A percentile compares a stretch with the other conserved stretches of the same genome.
These are phyloP conservation scores for Solanum infundibuliforme DNA, from an alignment of 257 asterid genomes.

Conservation along the genomic window DNA sequence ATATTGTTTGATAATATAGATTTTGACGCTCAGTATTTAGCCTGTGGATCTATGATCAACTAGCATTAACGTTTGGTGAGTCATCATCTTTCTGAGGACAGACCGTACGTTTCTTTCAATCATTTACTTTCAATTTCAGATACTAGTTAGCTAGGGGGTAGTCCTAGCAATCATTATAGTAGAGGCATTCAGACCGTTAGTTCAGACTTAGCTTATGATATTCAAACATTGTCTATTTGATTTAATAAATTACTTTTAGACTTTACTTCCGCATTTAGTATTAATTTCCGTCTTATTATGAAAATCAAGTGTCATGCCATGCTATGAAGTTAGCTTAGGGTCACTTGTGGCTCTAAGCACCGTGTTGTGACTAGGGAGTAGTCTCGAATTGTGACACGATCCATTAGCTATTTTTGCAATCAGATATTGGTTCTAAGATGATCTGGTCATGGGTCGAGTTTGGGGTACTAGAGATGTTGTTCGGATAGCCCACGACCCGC, in stretches of 20 bases:
- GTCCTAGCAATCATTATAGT: not conserved
- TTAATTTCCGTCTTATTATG: not conserved
- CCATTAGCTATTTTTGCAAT: not conserved
- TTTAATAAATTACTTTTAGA: not conserved
- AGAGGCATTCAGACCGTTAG: not conserved
- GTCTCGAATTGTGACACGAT: not conserved
- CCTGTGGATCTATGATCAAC: not conserved
- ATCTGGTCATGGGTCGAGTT: not conserved
- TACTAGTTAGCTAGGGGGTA: not conserved
- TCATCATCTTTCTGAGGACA: not conserved
- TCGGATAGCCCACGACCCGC: not conserved
- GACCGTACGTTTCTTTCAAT: no score
- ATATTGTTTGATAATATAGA: not conserved
- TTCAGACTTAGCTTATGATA: not conserved
- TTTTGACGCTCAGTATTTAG: no score
- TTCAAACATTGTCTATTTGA: not conserved
- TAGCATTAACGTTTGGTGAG: not conserved
- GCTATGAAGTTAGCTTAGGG: not conserved
- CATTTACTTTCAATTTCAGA: no score
- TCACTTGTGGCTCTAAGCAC: not conserved
- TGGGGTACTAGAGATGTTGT: not conserved
- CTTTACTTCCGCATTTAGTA: not conserved
- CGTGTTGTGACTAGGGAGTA: not conserved
- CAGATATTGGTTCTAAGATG: not conserved
- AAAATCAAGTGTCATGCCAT: not conserved